Conservation (phyloP, 2,329 filamentous ascomycete species). For the Fusarium sp. region DNA sequence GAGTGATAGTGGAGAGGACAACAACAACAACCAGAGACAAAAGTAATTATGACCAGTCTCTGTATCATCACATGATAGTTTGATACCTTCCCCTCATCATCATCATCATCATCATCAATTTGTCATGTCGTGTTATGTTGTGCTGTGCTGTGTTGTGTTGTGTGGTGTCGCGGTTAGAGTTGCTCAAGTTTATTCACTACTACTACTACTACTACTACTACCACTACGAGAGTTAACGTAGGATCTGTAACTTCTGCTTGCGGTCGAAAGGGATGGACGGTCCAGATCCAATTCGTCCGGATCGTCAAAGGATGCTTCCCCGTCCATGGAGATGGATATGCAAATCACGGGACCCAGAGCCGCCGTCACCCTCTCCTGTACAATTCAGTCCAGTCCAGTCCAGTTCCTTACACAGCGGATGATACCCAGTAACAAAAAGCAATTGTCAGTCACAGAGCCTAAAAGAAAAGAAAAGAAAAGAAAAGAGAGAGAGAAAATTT, state of each 20-base stretch:
- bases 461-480: background rate
- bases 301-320: conserved; percentile 39
- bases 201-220: background rate
- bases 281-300: conserved; percentile 47
- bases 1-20: conserved; percentile 15
- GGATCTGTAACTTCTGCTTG: conserved; percentile 29
- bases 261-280: conserved; percentile 29
- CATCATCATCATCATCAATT: conserved; percentile 6
- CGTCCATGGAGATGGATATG: conserved; percentile 34
- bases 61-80: conserved; percentile 15
- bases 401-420: background rate
- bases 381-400: background rate
- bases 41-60: conserved; percentile 12
- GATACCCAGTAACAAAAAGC: conserved; percentile 18
- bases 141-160: conserved; percentile 4
- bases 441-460: conserved; percentile 1
- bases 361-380: background rate
- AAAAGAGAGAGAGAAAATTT: background rate
- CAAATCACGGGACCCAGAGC: conserved; percentile 41
- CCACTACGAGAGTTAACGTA: background rate
- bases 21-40: background rate
- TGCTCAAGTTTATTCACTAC: background rate
- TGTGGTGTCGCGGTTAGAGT: conserved; percentile 10
- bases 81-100: background rate
- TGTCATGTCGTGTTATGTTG: conserved; percentile 10